Evolutionary conservation across 495 filamentous ascomycete genomes (phyloP).

Genomic region (Aspergillus olivimuriae): DNA sequence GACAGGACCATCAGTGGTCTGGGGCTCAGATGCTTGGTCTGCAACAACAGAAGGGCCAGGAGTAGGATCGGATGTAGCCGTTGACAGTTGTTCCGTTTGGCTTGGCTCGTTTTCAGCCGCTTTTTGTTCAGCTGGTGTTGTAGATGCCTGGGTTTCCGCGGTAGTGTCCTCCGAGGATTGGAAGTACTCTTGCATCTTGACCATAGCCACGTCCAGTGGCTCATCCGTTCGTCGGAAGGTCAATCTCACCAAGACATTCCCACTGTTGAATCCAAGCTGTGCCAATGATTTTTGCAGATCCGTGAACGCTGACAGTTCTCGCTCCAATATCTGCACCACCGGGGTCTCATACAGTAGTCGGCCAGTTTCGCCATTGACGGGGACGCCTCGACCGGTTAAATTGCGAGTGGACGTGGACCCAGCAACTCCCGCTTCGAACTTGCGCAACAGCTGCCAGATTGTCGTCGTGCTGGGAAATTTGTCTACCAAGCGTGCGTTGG

Average conservation of each 20-base stretch:
- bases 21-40: constrained; percentile 19
- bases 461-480: constrained; percentile 80
- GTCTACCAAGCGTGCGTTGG: constrained; percentile 61
- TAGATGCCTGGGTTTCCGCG: constrained; percentile 3
- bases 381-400: constrained; percentile 71
- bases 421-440: constrained; percentile 68
- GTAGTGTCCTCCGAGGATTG: constrained; percentile 34
- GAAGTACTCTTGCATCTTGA: constrained; percentile 69
- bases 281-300: constrained; percentile 83
- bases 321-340: constrained; percentile 70
- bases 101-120: constrained; percentile 14
- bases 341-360: constrained; percentile 83
- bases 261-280: constrained; percentile 81
- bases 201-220: constrained; percentile 80
- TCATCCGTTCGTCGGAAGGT: constrained; percentile 67
- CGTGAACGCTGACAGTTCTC: constrained; percentile 65
- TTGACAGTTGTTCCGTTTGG: constrained; percentile 5
- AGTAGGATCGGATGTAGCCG: constrained; percentile 3
- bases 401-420: constrained; percentile 53
- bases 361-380: constrained; percentile 57
- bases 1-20: constrained; percentile 16
- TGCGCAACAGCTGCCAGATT: constrained; percentile 80
- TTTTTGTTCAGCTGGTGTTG: constrained; percentile 9
- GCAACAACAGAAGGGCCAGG: constrained; percentile 5
- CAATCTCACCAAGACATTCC: constrained; percentile 70